These are phyloP conservation scores for Lolium multiflorum DNA, from an alignment of 176 grass and related monocot genomes.

Conservation along the genomic window DNA sequence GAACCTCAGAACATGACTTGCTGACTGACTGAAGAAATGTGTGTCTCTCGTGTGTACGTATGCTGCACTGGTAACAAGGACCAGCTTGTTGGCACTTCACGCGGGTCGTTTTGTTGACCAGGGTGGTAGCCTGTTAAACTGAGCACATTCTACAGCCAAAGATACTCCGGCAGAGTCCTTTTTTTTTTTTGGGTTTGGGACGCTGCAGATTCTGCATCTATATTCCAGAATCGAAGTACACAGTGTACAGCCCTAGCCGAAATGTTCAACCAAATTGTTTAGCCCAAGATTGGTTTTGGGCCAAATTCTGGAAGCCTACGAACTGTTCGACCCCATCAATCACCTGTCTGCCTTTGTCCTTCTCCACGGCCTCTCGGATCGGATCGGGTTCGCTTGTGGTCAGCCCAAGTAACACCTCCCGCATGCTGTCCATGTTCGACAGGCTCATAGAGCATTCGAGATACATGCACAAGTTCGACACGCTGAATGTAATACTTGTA, in stretches of 20 bases:
- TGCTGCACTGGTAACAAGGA: background rate
- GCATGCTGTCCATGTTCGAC: background rate
- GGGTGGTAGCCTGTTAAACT: background rate
- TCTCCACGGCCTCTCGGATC: background rate
- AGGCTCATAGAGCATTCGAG: background rate
- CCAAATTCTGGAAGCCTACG: background rate
- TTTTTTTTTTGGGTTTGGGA: too few relatives aligned
- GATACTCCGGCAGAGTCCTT: background rate
- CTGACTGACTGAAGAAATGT: background rate
- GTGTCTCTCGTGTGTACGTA: background rate
- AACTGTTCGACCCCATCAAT: background rate
- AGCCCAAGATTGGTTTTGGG: background rate
- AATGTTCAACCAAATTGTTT: background rate
- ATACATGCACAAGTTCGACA: background rate
- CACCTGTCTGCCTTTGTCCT: background rate
- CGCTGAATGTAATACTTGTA: background rate
- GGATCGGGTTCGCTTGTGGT: background rate
- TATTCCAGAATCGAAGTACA: background rate
- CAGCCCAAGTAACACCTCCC: background rate
- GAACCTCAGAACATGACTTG: background rate
- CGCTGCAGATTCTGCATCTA: background rate
- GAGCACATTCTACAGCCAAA: background rate
- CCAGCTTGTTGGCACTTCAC: background rate
- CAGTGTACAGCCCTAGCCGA: background rate
- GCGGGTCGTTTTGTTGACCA: background rate